Evolutionary conservation across 441 rosid species (phyloP), one percentile per base, ranked within the genome.

Genomic region (Francoa sonchifolia): DNA sequence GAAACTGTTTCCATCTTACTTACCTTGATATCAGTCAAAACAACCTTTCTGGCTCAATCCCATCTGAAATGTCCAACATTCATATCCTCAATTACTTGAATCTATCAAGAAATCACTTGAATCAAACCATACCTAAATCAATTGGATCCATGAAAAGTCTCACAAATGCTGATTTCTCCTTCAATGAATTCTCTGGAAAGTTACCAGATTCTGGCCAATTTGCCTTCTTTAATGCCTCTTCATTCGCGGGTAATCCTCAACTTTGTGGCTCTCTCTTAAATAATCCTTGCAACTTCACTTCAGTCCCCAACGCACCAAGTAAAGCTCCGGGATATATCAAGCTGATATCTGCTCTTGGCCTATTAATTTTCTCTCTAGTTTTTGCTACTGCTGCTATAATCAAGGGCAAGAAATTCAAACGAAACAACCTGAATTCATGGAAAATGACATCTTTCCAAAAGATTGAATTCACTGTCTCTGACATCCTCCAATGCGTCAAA

Each of bases 401-500:
- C 47, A 68, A 65, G 44, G 67, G 69, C 39, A 68, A 46, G 51
- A 62, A 72, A 2, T 61, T 65, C 63, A 68, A 62, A 54, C 61
- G 54, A 38, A 59, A 32, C 0, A 55, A 53, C 4, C 30, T 60
- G 1, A 41, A 43, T 32, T 47, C 72, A 1, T 72, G 78, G 78
- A 72, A 72, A 55, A 65, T 72, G 78, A 68, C 78, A 1, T 47
- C 74, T 4, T 72, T 68, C 42, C 78, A 72, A 38, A 68, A 65
- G 46, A 57, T 65, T 22, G 74, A 57, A 16, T 72, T 68, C 63
- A 58, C 61, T 0, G 67, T 72, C 11, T 35, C 48, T 0, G 66
- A 72, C 58, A 31, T 72, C 36, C 63, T 72, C 4, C 72, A 68
- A 57, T 72, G 78, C 10, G 69, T 72, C 20, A 68, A 72, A 30